A percentile compares a stretch with the other conserved stretches of the same genome.
These are phyloP conservation scores for Pulveroboletus sp. DNA, from an alignment of 768 basidiomycete species.

Conservation along the genomic window DNA sequence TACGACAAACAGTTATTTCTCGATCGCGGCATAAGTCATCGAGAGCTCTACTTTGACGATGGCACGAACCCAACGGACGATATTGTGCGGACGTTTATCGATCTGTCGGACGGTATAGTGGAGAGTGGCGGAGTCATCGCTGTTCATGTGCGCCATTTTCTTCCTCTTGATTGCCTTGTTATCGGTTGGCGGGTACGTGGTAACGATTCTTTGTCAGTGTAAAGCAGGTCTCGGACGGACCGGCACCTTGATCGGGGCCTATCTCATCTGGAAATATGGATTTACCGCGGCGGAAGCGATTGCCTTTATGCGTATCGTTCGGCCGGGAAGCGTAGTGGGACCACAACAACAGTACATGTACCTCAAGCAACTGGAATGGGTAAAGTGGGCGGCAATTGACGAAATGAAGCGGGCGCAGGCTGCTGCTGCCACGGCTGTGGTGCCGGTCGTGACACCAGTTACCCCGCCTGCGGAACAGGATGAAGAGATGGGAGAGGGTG, in stretches of 20 bases:
- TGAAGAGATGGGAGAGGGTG: slow-evolving; percentile 51
- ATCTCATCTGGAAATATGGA: slow-evolving; percentile 97
- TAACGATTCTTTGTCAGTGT: slow-evolving; percentile 49
- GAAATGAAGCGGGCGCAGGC: slow-evolving; percentile 52
- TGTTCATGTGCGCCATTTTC: slow-evolving; percentile 63
- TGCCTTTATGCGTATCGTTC: slow-evolving; percentile 95
- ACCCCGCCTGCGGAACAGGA: slow-evolving; percentile 78
- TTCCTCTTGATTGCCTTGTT: slow-evolving; percentile 6
- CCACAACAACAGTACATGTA: slow-evolving; percentile 95
- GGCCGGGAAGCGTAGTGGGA: slow-evolving; percentile 90
- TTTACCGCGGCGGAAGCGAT: slow-evolving; percentile 96
- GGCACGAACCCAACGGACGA: slow-evolving; percentile 97
- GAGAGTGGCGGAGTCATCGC: slow-evolving; percentile 78
- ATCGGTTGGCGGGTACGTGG: slow-evolving; percentile 14
- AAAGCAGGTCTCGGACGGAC: slow-evolving; percentile 97
- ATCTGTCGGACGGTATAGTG: slow-evolving; percentile 74
- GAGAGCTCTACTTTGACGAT: slow-evolving; percentile 96
- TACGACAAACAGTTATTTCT: slow-evolving; percentile 81
- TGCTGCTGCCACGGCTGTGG: slow-evolving; percentile 37
- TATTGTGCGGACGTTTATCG: slow-evolving; percentile 88
- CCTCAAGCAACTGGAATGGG: slow-evolving; percentile 90
- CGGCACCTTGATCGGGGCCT: slow-evolving; percentile 95
- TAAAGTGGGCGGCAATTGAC: slow-evolving; percentile 87
- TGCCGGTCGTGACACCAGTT: slow-evolving; percentile 61
- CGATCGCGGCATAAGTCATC: slow-evolving; percentile 81